Percentiles rank a stretch among this genome's conserved stretches.
These are phyloP conservation scores for Diaporthe ilicicola DNA, from an alignment of 2,329 filamentous ascomycete species.

Conservation along the genomic window DNA sequence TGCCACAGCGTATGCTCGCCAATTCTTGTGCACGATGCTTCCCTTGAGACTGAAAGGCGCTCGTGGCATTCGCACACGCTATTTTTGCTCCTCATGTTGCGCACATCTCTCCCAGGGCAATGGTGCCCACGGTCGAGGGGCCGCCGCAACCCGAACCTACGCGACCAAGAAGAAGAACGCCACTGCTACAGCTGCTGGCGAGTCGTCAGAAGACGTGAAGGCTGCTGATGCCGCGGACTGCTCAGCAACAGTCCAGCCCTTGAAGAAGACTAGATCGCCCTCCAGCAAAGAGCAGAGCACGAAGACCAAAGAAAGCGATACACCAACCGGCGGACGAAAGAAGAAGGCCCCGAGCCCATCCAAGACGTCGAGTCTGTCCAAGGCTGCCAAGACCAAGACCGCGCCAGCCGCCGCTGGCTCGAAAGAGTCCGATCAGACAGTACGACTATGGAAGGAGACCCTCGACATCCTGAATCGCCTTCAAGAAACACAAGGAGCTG, in stretches of 20 bases:
- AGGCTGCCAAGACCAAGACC: not conserved
- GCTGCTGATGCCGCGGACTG: not conserved
- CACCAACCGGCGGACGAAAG: not conserved
- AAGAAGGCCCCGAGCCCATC: not conserved
- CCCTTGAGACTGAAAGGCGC: slow-evolving; percentile 25
- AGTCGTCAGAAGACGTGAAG: not conserved
- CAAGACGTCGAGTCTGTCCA: not conserved
- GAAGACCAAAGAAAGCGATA: not conserved
- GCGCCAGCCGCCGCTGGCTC: not conserved
- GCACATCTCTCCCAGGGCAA: slow-evolving; percentile 14
- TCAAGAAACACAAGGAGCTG: slow-evolving; percentile 30
- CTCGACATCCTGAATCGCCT: slow-evolving; percentile 39
- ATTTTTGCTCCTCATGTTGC: slow-evolving; percentile 13
- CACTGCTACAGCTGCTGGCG: not conserved
- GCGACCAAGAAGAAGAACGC: slow-evolving; percentile 20
- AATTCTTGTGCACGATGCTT: slow-evolving; percentile 29
- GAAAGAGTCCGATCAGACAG: not conserved
- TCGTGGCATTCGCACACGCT: slow-evolving; percentile 25
- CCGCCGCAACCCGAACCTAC: slow-evolving; percentile 4
- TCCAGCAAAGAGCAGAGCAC: not conserved
- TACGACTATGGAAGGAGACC: slow-evolving; percentile 40
- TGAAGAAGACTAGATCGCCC: not conserved
- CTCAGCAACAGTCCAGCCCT: not conserved
- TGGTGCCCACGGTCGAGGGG: not conserved
- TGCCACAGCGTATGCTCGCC: not conserved